Evolutionary conservation across 768 basidiomycete genomes (phyloP), one percentile per base, ranked within the genome.

Genomic region (Grammothele lineata): DNA sequence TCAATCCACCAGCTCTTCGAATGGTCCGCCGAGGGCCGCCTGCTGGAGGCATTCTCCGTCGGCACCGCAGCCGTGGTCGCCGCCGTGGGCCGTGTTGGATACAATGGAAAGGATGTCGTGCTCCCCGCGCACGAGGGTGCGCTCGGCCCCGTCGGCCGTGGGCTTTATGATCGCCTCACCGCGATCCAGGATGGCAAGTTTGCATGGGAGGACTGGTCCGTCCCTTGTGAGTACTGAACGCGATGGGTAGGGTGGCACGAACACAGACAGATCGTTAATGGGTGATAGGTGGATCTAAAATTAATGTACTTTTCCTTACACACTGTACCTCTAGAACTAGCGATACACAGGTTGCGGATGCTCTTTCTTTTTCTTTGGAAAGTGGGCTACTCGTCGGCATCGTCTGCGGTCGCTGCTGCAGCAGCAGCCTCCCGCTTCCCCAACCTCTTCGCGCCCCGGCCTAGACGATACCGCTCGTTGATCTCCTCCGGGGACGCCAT

Each of bases 381-480:
- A 19, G 15, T 30, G 37, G 12, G n/a, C 14, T 40, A 58, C 44
- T 55, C 57, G 37, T 55, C 54, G 15, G 17, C 48, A 30, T 45
- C 51, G 19, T 54, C 56, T 12, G 40, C 45, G 18, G 32, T 37
- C 5, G 14, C 37, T 6, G 26, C 40, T 12, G 21, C 25, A 26
- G 45, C 37, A 2, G 45, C 36, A 2, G 50, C 50, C 25, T 32
- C 49, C 19, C n/a, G n/a, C n/a, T n/a, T n/a, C 45, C 47, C 45
- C n/a, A 57, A 37, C 55, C 65, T 70, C 50, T 77, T 70, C 37
- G 70, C 66, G 1, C 80, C 85, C 58, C 82, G 82, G 10, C 85
- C 85, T 15, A 73, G 58, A 50, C 83, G 72, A 87, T 88, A 97
- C 44, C 85, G 75, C 57, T 81, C 81, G 61, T 97, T 95, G 19